Base-by-base conservation (phyloP, 371 early-diverging fungal species). In the Chytridium lagenaria region DNA sequence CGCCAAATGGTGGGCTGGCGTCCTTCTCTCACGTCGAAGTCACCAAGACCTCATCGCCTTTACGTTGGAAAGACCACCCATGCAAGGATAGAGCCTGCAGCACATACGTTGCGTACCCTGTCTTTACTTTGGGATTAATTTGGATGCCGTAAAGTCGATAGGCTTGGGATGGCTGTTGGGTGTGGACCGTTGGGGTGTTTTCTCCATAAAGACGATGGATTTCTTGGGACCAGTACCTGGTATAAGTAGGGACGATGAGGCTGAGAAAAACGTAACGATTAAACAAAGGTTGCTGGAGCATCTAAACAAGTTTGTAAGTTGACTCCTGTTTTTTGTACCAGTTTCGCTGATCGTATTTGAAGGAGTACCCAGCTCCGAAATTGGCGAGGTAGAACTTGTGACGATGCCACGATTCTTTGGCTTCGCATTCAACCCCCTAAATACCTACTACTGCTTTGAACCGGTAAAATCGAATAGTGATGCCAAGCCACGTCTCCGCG, bases 351-450 rank as follows among this genome's bases (percentile, higher is more conserved):
- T n/a, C n/a, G n/a, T n/a, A n/a, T n/a, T n/a, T n/a, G n/a, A 66
- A 64, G 61, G 33, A 1, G 28, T 44, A 22, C 1, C 28, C 2
- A 1, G 57, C 15, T 49, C 31, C 15, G 77, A 61, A 2, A 72
- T 76, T 63, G 83, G 74, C 34, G 73, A 51, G 50, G 73, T 79
- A 28, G 70, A 73, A 68, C 72, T 87, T 31, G 79, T 87, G 16
- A 85, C 88, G 3, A 84, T 79, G 28, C 89, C 89, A 33, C 79
- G 86, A 1, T 50, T 85, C 50, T 68, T 86, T 19, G 84, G 84
- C 15, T 79, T 84, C 63, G 72, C 81, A 2, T 87, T 88, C 79
- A 86, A 87, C 70, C 87, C 89, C 22, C 76, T 86, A 22, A 81
- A 73, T n/a, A 71, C 83, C 39, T 84, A 86, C 76, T 87, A 78